phyloP scores from a whole-genome alignment of 1,284 basidiomycete species.

The Austropuccinia psidii region DNA sequence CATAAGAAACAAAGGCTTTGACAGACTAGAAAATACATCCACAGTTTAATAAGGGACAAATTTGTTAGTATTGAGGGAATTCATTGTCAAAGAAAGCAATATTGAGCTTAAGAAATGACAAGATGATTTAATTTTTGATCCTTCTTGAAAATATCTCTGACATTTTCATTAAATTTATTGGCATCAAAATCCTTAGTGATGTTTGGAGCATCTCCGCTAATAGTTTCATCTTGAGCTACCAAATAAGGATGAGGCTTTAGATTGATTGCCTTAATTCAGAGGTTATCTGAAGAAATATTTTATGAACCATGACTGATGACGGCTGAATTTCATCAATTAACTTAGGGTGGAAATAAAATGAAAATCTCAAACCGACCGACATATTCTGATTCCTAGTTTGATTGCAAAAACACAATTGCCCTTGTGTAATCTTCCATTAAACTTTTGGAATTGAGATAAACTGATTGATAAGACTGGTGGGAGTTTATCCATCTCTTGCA shows the following conservation, averaged over 20 bases:
- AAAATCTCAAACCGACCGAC: conserved; percentile 57
- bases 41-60: conserved; percentile 59
- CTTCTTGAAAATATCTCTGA: conserved; percentile 32
- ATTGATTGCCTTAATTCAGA: conserved; percentile 81
- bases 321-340: too few species aligned
- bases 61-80: conserved; percentile 57
- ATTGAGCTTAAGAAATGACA: too few species aligned
- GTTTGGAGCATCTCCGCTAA: too few species aligned
- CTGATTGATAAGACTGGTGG: conserved; percentile 49
- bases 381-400: conserved; percentile 71
- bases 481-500: conserved; percentile 1
- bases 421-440: conserved; percentile 76
- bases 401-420: conserved; percentile 73
- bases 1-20: conserved; percentile 87
- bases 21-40: conserved; percentile 58
- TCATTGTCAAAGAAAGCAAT: too few species aligned
- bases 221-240: too few species aligned
- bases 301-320: not conserved
- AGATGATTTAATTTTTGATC: conserved; percentile 34
- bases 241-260: conserved; percentile 56
- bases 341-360: not conserved
- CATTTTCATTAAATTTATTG: not conserved
- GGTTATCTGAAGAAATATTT: conserved; percentile 59
- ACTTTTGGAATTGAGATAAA: conserved; percentile 61
- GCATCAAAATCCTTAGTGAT: too few species aligned